Percentiles rank a stretch among this genome's conserved stretches.
Evolutionary conservation across 108 stramenopile species (phyloP).

Genomic region (Pseudonitzschia pungens): DNA sequence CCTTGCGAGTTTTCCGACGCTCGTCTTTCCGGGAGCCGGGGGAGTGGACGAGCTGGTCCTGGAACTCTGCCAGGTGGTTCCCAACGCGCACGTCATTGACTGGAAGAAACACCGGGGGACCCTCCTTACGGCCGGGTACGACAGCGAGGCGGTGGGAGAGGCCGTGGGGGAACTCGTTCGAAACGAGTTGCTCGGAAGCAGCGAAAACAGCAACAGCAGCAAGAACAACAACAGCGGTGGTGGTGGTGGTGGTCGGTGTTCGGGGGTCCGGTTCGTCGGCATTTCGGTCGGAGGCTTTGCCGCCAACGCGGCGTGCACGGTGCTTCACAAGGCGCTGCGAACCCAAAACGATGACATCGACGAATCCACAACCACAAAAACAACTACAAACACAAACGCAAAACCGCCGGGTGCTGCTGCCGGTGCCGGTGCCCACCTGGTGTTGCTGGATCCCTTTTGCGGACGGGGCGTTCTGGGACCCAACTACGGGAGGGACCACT

Average conservation of each 20-base stretch:
- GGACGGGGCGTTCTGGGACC: constrained; percentile 30
- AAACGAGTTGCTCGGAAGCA: not conserved
- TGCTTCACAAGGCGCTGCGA: too few species aligned
- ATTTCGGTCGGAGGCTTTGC: constrained; percentile 49
- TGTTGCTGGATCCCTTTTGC: constrained; percentile 45
- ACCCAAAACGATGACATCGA: not conserved
- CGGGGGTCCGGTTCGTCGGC: constrained; percentile 35
- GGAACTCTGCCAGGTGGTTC: constrained; percentile 22
- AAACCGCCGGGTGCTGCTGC: too few species aligned
- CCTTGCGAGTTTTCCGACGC: not conserved
- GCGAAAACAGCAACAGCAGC: not conserved
- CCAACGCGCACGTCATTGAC: constrained; percentile 18
- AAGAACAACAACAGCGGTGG: not conserved
- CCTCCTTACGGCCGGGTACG: constrained; percentile 35
- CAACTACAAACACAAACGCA: not conserved
- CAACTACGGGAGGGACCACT: constrained; percentile 33
- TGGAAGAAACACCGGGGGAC: constrained; percentile 33
- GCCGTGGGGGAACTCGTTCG: constrained; percentile 21
- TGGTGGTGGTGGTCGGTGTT: not conserved
- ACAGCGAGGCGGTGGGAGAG: constrained; percentile 39
- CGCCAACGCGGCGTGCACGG: constrained; percentile 33
- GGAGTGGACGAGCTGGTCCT: constrained; percentile 30
- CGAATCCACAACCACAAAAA: not conserved
- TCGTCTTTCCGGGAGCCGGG: constrained; percentile 50
- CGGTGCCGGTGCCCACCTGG: constrained; percentile 11